phyloP scores from a whole-genome alignment of 345 rosid genomes.

The Salix arbutifolia region DNA sequence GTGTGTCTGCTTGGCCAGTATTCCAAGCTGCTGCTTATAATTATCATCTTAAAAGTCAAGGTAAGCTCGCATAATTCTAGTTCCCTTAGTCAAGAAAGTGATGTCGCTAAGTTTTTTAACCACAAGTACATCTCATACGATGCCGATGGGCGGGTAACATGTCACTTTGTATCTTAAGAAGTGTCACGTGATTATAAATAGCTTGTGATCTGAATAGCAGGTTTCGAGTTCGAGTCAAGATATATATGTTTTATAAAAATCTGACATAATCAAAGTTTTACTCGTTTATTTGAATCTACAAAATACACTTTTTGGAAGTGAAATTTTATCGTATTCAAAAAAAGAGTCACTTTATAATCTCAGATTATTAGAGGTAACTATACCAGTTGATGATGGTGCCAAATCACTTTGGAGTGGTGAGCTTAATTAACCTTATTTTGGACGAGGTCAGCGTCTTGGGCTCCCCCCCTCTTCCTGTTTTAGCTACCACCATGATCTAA shows the following conservation, averaged over 20 bases:
- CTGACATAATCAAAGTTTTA: no score
- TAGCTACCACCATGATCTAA: neutral
- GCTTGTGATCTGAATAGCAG: fast-evolving
- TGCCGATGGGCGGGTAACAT: no score
- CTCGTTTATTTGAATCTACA: fast-evolving
- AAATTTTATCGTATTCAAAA: no score
- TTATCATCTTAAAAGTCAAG: no score
- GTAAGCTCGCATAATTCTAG: neutral
- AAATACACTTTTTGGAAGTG: no score
- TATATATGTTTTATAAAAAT: no score
- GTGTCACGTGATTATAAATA: no score
- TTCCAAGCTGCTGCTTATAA: no score
- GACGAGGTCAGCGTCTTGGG: neutral
- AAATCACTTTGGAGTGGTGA: neutral
- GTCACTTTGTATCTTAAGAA: neutral
- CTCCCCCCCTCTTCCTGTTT: neutral
- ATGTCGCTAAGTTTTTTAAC: no score
- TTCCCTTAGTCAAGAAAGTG: neutral
- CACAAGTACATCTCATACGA: no score
- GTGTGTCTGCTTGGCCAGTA: no score
- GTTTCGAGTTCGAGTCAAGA: no score
- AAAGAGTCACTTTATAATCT: neutral
- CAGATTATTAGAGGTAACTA: neutral
- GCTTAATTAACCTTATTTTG: neutral
- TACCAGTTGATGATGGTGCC: constrained; percentile 8